phyloP scores from a whole-genome alignment of 805 yeast genomes.

The Pichia thaimueangensis region DNA sequence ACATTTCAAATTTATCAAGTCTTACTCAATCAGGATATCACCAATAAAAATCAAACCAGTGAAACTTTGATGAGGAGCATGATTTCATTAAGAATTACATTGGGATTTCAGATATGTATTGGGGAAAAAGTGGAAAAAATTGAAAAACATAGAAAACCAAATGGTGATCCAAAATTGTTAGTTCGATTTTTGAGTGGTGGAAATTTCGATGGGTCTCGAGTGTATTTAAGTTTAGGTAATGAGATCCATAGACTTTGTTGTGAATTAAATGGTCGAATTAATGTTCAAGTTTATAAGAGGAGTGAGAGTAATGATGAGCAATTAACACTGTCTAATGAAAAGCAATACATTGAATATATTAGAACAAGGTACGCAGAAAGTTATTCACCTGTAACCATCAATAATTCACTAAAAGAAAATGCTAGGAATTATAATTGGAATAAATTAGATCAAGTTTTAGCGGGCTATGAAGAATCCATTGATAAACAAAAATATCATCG shows the following conservation, averaged over 20 bases:
- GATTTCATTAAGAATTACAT: slow-evolving; percentile 72
- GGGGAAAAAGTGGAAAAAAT: slow-evolving; percentile 61
- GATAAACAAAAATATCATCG: slow-evolving; percentile 51
- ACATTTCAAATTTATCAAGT: slow-evolving; percentile 82
- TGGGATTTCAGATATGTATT: slow-evolving; percentile 87
- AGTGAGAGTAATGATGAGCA: slow-evolving; percentile 16
- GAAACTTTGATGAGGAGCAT: slow-evolving; percentile 73
- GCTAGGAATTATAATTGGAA: slow-evolving; percentile 77
- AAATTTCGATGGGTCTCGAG: slow-evolving; percentile 47
- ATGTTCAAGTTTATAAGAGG: slow-evolving; percentile 67
- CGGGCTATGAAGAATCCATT: slow-evolving; percentile 78
- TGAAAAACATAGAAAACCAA: slow-evolving; percentile 54
- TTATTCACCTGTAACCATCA: slow-evolving; percentile 52
- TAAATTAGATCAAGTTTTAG: slow-evolving; percentile 80
- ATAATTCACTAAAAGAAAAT: slow-evolving; percentile 42
- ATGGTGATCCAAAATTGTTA: slow-evolving; percentile 48
- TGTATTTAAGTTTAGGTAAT: slow-evolving; percentile 71
- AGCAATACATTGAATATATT: slow-evolving; percentile 47
- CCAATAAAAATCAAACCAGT: slow-evolving; percentile 43
- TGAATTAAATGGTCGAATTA: slow-evolving; percentile 64
- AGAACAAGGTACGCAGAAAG: slow-evolving; percentile 73
- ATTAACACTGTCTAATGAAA: slow-evolving; percentile 17
- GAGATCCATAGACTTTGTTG: slow-evolving; percentile 81
- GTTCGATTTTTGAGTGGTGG: slow-evolving; percentile 46
- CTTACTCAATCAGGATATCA: slow-evolving; percentile 53